A percentile compares a stretch with the other conserved stretches of the same genome.
Conservation (phyloP, 805 yeast species). For the Priceomyces carsonii region DNA sequence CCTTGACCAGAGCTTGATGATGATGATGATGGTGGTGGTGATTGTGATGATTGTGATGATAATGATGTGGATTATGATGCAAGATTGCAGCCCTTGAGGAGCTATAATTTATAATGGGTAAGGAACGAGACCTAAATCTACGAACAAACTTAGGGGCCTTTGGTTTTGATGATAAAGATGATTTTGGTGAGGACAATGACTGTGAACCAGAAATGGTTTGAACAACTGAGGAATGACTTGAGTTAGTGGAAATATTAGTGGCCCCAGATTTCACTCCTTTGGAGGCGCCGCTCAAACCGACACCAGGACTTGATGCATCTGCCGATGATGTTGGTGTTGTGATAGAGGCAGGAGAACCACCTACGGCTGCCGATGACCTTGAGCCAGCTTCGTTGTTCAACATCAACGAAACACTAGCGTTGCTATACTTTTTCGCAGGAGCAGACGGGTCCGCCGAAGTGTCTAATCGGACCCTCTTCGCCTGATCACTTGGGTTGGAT, state of each 20-base stretch:
- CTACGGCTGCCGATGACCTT: not conserved
- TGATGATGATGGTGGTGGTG: slow-evolving; percentile 13
- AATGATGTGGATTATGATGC: slow-evolving; percentile 11
- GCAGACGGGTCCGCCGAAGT: slow-evolving; percentile 5
- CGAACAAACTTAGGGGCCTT: slow-evolving; percentile 37
- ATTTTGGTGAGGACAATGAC: slow-evolving; percentile 11
- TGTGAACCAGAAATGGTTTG: slow-evolving; percentile 6
- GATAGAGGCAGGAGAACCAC: not conserved
- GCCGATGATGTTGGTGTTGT: slow-evolving; percentile 2
- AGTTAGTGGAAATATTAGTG: slow-evolving; percentile 2
- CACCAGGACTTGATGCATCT: slow-evolving; percentile 1
- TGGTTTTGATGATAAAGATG: slow-evolving; percentile 7
- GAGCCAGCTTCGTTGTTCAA: slow-evolving; percentile 6
- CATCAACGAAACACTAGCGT: slow-evolving; percentile 6
- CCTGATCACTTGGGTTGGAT: slow-evolving; percentile 12
- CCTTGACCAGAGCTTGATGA: slow-evolving; percentile 8
- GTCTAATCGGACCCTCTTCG: slow-evolving; percentile 24
- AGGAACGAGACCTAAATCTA: slow-evolving; percentile 38
- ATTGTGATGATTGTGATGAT: slow-evolving; percentile 13
- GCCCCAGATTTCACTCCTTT: not conserved
- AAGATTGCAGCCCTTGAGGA: slow-evolving; percentile 9
- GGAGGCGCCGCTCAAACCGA: not conserved
- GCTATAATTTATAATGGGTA: slow-evolving; percentile 43
- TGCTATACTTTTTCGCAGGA: not conserved
- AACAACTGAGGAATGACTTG: slow-evolving; percentile 13